Evolutionary conservation across 2,329 filamentous ascomycete genomes (phyloP).

Genomic region (Trichoderma koningiopsis): DNA sequence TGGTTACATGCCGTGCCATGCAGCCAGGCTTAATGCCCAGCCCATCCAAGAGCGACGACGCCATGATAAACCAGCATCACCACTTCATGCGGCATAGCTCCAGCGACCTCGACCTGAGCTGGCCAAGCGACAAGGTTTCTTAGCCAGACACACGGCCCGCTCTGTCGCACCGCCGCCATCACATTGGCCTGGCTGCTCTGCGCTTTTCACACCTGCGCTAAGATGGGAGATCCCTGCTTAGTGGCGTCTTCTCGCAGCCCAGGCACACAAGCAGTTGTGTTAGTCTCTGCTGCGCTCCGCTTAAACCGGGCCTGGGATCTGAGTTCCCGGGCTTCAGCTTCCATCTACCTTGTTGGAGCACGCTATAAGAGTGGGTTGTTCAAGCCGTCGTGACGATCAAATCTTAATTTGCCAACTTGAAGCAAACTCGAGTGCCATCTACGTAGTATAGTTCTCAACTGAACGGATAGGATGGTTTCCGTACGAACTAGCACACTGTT

Average conservation of each 20-base stretch:
- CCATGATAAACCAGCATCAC: background rate
- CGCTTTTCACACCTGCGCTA: constrained; percentile 14
- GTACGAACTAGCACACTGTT: background rate
- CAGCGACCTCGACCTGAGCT: constrained; percentile 4
- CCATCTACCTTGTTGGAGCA: background rate
- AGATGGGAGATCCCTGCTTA: constrained; percentile 9
- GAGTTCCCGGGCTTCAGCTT: constrained; percentile 1
- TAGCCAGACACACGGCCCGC: constrained; percentile 13
- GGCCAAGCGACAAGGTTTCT: background rate
- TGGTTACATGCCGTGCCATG: background rate
- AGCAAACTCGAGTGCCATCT: background rate
- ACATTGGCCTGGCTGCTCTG: constrained; percentile 2
- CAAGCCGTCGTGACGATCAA: constrained; percentile 5
- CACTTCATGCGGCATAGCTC: background rate
- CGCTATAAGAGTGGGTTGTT: background rate
- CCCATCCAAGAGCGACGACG: background rate
- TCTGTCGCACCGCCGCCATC: constrained; percentile 7
- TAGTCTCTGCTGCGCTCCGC: background rate
- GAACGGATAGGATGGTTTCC: background rate
- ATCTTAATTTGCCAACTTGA: constrained; percentile 7
- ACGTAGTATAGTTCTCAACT: background rate
- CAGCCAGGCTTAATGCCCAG: background rate
- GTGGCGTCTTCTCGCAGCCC: background rate
- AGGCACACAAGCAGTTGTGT: background rate
- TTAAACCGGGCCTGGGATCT: background rate